These are phyloP conservation scores for Adansonia madagascariensis DNA, from an alignment of 441 rosid genomes.

Conservation along the genomic window DNA sequence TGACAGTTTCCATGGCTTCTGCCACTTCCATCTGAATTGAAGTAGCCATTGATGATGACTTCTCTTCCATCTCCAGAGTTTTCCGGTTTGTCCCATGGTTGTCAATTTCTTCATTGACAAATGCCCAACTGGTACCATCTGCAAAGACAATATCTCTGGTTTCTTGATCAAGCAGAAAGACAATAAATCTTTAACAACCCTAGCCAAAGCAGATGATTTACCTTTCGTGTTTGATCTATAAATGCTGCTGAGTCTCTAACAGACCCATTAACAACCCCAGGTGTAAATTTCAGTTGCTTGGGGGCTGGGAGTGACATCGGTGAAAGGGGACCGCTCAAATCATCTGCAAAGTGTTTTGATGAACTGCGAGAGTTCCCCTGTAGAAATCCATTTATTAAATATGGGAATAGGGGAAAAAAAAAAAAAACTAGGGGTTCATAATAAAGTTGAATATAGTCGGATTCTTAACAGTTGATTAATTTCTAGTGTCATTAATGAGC, in stretches of 20 bases:
- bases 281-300: conserved; percentile 65
- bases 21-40: conserved; percentile 83
- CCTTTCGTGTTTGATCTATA: conserved; percentile 50
- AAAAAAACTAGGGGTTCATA: neutral
- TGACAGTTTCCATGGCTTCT: conserved; percentile 84
- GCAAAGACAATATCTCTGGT: conserved; percentile 27
- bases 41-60: conserved; percentile 81
- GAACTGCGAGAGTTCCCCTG: conserved; percentile 59
- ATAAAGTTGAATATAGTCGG: neutral
- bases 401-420: neutral
- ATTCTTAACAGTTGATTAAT: neutral
- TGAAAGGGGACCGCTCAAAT: conserved; percentile 48
- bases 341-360: conserved; percentile 54
- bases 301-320: conserved; percentile 61
- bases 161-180: conserved; percentile 23
- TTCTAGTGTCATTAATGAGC: conserved; percentile 4
- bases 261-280: conserved; percentile 52
- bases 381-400: conserved; percentile 28
- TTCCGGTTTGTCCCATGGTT: conserved; percentile 54
- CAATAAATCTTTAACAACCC: conserved; percentile 14
- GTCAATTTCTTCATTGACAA: conserved; percentile 54
- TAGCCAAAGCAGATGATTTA: conserved; percentile 27
- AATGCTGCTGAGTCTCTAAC: conserved; percentile 56
- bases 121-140: conserved; percentile 56
- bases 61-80: conserved; percentile 81